Percentiles rank a stretch among this genome's conserved stretches.
Evolutionary conservation across 1,284 basidiomycete genomes (phyloP).

Genomic region (Irpex sp.): DNA sequence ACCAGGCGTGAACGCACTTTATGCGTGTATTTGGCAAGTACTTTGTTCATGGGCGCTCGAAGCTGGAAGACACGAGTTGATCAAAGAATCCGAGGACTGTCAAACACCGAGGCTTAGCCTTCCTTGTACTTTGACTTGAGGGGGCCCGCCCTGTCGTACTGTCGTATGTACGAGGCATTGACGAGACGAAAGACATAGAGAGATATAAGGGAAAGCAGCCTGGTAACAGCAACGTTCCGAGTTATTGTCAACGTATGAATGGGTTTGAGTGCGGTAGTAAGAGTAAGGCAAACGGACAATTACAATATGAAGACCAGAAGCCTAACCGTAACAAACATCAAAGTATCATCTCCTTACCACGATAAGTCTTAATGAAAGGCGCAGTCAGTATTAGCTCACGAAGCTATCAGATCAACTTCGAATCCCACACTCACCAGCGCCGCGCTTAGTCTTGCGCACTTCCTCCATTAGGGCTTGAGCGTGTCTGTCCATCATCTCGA

Average conservation of each 20-base stretch:
- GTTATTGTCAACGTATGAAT: background rate
- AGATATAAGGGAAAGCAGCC: background rate
- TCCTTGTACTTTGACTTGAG: background rate
- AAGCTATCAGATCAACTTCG: background rate
- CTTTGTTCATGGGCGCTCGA: slow-evolving; percentile 10
- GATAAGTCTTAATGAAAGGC: slow-evolving; percentile 2
- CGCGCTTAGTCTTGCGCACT: slow-evolving; percentile 49
- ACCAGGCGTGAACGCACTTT: slow-evolving; percentile 3
- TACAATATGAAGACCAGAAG: background rate
- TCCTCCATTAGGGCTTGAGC: slow-evolving; percentile 56
- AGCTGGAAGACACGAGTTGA: background rate
- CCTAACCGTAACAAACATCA: background rate
- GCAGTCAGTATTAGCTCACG: background rate
- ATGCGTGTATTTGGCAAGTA: slow-evolving; percentile 5
- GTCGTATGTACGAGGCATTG: no score
- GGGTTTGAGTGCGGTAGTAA: background rate
- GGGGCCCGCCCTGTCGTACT: background rate
- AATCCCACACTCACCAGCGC: slow-evolving; percentile 30
- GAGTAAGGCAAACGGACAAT: background rate
- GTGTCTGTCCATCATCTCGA: slow-evolving; percentile 87
- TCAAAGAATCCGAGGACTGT: background rate
- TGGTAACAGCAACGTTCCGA: background rate
- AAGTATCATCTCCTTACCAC: background rate
- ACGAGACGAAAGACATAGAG: background rate
- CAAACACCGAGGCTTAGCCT: background rate